Evolutionary conservation across 768 basidiomycete species (phyloP).

Genomic region (Boletus subcaerulescens): DNA sequence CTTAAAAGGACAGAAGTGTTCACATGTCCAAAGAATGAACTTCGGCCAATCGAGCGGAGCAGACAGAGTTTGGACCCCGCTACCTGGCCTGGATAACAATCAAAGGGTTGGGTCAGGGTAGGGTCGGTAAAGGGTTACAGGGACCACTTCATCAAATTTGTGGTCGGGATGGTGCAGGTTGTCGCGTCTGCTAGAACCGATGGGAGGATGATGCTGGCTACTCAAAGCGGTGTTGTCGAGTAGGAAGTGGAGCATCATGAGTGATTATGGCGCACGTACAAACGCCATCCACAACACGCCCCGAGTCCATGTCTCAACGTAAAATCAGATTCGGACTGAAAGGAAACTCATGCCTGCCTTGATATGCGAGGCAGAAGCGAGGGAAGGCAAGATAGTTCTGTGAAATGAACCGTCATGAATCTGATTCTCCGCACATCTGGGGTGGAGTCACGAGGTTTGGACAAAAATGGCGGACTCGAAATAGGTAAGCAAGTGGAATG

Average conservation of each 20-base stretch:
- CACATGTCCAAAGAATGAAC: slow-evolving; percentile 7
- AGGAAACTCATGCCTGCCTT: slow-evolving; percentile 18
- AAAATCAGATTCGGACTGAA: slow-evolving; percentile 16
- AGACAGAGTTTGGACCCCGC: not conserved
- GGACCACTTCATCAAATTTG: not conserved
- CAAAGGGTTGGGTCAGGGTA: slow-evolving; percentile 13
- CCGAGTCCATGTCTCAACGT: slow-evolving; percentile 7
- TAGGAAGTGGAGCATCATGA: not conserved
- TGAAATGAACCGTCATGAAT: slow-evolving; percentile 19
- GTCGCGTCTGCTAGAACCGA: not conserved
- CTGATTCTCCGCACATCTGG: slow-evolving; percentile 31
- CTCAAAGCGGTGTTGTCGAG: not conserved
- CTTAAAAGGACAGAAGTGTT: slow-evolving; percentile 9
- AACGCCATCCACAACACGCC: slow-evolving; percentile 16
- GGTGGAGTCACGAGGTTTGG: slow-evolving; percentile 21
- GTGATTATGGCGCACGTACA: slow-evolving; percentile 24
- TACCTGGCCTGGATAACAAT: not conserved
- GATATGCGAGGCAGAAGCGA: slow-evolving; percentile 27
- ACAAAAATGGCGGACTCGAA: slow-evolving; percentile 10
- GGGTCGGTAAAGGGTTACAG: slow-evolving; percentile 5
- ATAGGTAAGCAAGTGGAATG: slow-evolving; percentile 13
- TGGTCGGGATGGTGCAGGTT: not conserved
- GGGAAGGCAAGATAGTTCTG: slow-evolving; percentile 11
- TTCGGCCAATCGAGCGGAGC: not conserved
- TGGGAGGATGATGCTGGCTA: not conserved